Conservation (phyloP, 2,329 filamentous ascomycete genomes). For the Botryotinia narcissicola region DNA sequence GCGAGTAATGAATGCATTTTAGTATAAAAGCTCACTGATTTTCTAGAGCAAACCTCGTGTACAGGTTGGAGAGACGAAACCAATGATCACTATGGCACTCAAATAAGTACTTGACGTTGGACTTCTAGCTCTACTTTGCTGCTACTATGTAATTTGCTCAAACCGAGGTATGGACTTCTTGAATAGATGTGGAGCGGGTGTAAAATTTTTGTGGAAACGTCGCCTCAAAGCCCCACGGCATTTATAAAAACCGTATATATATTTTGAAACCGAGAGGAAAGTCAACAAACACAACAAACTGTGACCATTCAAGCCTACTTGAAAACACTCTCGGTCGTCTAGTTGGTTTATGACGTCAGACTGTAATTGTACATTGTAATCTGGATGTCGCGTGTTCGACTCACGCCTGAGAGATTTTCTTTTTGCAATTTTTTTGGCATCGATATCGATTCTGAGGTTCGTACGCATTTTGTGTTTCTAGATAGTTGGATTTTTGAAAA, state of each 20-base stretch:
- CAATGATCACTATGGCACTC: not conserved
- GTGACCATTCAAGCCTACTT: slow-evolving; percentile 4
- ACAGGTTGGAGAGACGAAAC: not conserved
- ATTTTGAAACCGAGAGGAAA: fast-evolving
- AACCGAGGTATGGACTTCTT: not conserved
- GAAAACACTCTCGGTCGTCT: slow-evolving; percentile 10
- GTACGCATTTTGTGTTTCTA: not conserved
- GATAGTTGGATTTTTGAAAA: not conserved
- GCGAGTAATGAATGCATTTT: not conserved
- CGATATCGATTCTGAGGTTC: no score
- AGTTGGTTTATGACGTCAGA: slow-evolving; percentile 15
- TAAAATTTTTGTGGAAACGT: not conserved
- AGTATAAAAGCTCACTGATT: not conserved
- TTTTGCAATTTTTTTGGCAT: not conserved
- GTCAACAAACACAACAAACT: slow-evolving; percentile 17
- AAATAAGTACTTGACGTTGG: not conserved
- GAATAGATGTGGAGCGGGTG: not conserved
- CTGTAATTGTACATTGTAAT: slow-evolving; percentile 2
- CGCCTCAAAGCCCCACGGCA: not conserved
- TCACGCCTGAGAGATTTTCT: not conserved
- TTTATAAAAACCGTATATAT: not conserved
- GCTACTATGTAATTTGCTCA: not conserved
- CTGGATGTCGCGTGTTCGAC: slow-evolving; percentile 12
- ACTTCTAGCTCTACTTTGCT: not conserved
- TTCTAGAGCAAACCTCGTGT: not conserved